Evolutionary conservation across 768 basidiomycete species (phyloP).

Genomic region (Collybia nuda): DNA sequence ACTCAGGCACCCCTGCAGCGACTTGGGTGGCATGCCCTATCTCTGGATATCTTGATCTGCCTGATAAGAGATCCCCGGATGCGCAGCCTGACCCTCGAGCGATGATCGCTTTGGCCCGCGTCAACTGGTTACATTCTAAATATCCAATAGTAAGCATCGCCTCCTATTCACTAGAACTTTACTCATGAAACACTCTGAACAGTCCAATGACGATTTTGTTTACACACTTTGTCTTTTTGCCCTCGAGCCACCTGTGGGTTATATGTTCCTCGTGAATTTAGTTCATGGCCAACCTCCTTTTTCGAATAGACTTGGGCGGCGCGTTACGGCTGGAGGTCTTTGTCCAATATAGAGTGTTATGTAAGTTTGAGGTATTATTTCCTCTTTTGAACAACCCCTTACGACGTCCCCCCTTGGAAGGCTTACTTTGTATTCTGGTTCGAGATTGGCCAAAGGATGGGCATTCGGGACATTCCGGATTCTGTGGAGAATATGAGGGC

Average conservation of each 20-base stretch:
- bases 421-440: slow-evolving; percentile 43
- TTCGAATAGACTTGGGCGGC: slow-evolving; percentile 34
- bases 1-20: slow-evolving; percentile 17
- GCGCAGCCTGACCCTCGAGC: slow-evolving; percentile 35
- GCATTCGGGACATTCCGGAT: slow-evolving; percentile 45
- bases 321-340: slow-evolving; percentile 42
- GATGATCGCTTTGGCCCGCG: slow-evolving; percentile 37
- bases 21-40: slow-evolving; percentile 36
- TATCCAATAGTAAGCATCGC: slow-evolving; percentile 36
- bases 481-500: slow-evolving; percentile 31
- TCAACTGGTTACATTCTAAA: slow-evolving; percentile 42
- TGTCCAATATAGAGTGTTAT: slow-evolving; percentile 43
- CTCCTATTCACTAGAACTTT: background rate
- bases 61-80: slow-evolving; percentile 4
- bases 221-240: slow-evolving; percentile 40
- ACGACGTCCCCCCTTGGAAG: slow-evolving; percentile 15
- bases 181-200: slow-evolving; percentile 9
- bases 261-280: background rate
- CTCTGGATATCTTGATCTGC: slow-evolving; percentile 21
- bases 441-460: slow-evolving; percentile 47
- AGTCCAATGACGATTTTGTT: slow-evolving; percentile 40
- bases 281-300: background rate
- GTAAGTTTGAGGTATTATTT: slow-evolving; percentile 14
- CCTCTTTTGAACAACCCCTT: too few relatives aligned
- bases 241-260: slow-evolving; percentile 36